A percentile compares a stretch with the other conserved stretches of the same genome.
Conservation (phyloP, 1,284 basidiomycete genomes). For the Taiwanofungus camphoratus region DNA sequence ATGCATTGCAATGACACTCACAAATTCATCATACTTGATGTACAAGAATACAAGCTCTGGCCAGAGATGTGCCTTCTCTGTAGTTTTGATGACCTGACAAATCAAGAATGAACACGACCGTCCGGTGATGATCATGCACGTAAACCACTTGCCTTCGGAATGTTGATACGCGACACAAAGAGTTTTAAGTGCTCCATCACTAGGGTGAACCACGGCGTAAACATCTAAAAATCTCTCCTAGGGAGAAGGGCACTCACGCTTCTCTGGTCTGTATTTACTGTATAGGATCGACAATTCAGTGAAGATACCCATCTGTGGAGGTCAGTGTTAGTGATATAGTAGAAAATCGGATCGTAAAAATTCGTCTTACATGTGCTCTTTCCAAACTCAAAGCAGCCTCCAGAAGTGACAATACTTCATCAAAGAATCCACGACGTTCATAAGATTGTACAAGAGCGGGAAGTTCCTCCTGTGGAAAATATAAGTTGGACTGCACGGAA, state of each 20-base stretch:
- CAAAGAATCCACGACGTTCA: constrained; percentile 90
- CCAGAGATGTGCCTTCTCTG: constrained; percentile 98
- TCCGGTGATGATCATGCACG: constrained; percentile 10
- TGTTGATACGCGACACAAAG: constrained; percentile 97
- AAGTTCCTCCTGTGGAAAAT: constrained; percentile 72
- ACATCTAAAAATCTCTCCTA: not conserved
- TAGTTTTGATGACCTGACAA: constrained; percentile 82
- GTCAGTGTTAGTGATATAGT: constrained; percentile 4
- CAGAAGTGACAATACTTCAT: constrained; percentile 87
- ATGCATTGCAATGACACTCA: constrained; percentile 32
- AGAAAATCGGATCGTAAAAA: not conserved
- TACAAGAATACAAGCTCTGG: constrained; percentile 98
- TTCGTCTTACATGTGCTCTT: constrained; percentile 78
- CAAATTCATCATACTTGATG: constrained; percentile 95
- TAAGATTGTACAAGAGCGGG: constrained; percentile 79
- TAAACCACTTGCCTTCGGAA: constrained; percentile 52
- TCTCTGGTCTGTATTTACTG: constrained; percentile 95
- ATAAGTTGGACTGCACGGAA: not conserved
- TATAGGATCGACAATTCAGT: constrained; percentile 94
- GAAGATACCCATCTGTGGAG: constrained; percentile 78
- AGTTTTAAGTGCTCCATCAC: constrained; percentile 99
- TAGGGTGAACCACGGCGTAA: constrained; percentile 21
- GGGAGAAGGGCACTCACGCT: constrained; percentile 50
- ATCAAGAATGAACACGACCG: constrained; percentile 8
- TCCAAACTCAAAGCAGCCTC: constrained; percentile 95